These are phyloP conservation scores for Populus pruinosa DNA, from an alignment of 345 rosid genomes.

Conservation along the genomic window DNA sequence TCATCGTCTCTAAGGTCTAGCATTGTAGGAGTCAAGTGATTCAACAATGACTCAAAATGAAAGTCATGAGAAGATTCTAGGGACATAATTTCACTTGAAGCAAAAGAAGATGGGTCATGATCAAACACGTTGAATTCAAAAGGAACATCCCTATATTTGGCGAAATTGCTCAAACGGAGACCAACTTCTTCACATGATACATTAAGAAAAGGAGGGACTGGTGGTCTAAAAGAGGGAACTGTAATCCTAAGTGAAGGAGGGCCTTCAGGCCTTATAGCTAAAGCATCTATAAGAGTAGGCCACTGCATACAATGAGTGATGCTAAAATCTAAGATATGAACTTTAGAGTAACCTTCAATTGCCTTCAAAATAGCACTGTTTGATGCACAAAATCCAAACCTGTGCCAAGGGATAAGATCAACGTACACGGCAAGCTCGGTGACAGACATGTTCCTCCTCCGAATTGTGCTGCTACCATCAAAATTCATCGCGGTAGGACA, in stretches of 20 bases:
- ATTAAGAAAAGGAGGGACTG: slow-evolving; percentile 56
- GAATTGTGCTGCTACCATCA: slow-evolving; percentile 32
- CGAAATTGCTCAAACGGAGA: slow-evolving; percentile 53
- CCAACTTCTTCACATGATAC: slow-evolving; percentile 51
- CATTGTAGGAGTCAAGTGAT: slow-evolving; percentile 29
- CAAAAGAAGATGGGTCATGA: neutral
- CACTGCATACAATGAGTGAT: slow-evolving; percentile 73
- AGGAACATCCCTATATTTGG: slow-evolving; percentile 50
- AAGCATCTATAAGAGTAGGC: slow-evolving; percentile 67
- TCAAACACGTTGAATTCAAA: slow-evolving; percentile 48
- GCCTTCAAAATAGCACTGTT: slow-evolving; percentile 51
- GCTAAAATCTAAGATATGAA: slow-evolving; percentile 63
- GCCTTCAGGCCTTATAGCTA: slow-evolving; percentile 61
- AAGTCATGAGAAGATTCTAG: slow-evolving; percentile 19
- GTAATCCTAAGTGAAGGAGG: slow-evolving; percentile 63
- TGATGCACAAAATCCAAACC: slow-evolving; percentile 67
- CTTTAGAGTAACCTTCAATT: slow-evolving; percentile 42
- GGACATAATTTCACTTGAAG: slow-evolving; percentile 9
- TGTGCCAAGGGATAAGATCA: slow-evolving; percentile 73
- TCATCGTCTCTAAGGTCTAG: slow-evolving; percentile 48
- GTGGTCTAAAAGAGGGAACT: slow-evolving; percentile 49
- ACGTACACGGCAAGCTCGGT: slow-evolving; percentile 67
- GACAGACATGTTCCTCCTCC: slow-evolving; percentile 49
- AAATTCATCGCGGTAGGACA: slow-evolving; percentile 48
- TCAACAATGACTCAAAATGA: slow-evolving; percentile 35